Base-by-base conservation (phyloP, 2,329 filamentous ascomycete genomes). In the Chrysosphaeria jannelii region DNA sequence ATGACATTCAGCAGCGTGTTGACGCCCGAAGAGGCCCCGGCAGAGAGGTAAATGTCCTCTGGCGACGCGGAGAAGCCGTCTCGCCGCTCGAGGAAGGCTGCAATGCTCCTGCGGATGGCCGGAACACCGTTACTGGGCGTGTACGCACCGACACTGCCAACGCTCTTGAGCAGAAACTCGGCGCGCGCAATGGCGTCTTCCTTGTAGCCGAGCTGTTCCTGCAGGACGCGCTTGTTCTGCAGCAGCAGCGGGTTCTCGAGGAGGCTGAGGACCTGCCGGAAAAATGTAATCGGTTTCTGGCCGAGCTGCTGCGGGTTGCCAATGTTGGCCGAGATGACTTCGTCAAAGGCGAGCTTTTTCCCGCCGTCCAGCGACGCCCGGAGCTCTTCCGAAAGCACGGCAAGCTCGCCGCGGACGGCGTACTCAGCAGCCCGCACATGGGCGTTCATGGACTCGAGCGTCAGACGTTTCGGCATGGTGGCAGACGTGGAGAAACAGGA, bases 261-360 rank as follows among this genome's bases (percentile, higher is more conserved):
- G 30, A 97, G 46, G 47, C 76, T 89, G 38, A 85, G 59, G 14
- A 97, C 85, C 50, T 97, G 81, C 35, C 85, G 68, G 63, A 97
- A 91, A 57, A 91, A 97, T 35, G 85, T 97, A 38, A 97, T 81
- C 38, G 85, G 85, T 56, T 93, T 88, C 57, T 97, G 85, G 49
- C 91, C 85, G 31, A 97, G 64, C 50, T 97, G 85, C 48, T 97
- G 85, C 4, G 85, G 85, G 53, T 97, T 97, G 40, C 85, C 85
- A 39, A 97, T 97, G 51, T 97, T 97, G 47, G 85, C 85, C 31
- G 74, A 79, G 49, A 97, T 81, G 45, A 97, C 68, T 29, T 76
- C 59, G 36, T 74, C 56, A 46, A 97, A 97, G 23, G 85, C 81
- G 23, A 93, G 55, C 5, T 21, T 23, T 15, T 17, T 43, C 34